Conservation (phyloP, 164 flowering plant species). For the Chimonanthus praecox region DNA sequence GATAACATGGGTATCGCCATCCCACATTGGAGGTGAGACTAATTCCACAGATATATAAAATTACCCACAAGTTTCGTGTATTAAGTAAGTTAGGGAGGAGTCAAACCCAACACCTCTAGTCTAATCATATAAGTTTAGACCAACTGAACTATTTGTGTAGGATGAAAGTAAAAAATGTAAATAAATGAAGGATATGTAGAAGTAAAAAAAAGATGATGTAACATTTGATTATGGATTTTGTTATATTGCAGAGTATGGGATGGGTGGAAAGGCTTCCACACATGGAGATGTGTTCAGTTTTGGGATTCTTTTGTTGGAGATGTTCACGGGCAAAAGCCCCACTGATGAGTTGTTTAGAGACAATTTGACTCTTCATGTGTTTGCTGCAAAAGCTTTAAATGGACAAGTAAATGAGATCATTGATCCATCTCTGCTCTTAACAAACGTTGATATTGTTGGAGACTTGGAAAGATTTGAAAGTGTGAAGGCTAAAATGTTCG, state of each 20-base stretch:
- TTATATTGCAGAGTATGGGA: conserved; percentile 12
- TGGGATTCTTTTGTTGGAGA: conserved; percentile 10
- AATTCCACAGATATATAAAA: too few species aligned
- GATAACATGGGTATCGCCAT: too few species aligned
- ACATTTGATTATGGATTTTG: too few species aligned
- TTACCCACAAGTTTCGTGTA: too few species aligned
- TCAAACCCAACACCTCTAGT: too few species aligned
- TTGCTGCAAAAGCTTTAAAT: conserved; percentile 17
- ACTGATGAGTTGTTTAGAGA: conserved; percentile 22
- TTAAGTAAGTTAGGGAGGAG: too few species aligned
- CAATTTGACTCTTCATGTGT: conserved; percentile 18
- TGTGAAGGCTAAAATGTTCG: background rate
- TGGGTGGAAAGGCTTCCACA: conserved; percentile 11
- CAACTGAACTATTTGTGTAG: too few species aligned
- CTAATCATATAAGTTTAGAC: too few species aligned
- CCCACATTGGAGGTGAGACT: too few species aligned
- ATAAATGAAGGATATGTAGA: too few species aligned
- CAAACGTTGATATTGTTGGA: background rate
- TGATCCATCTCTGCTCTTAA: conserved; percentile 19
- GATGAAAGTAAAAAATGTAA: too few species aligned
- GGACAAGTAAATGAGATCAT: conserved; percentile 21
- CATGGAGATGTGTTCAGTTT: conserved; percentile 15
- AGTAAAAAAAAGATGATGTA: too few species aligned
- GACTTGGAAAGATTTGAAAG: background rate
- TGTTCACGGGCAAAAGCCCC: conserved; percentile 1